These are phyloP conservation scores for Agrocybe pediades DNA, from an alignment of 768 basidiomycete species.

Conservation along the genomic window DNA sequence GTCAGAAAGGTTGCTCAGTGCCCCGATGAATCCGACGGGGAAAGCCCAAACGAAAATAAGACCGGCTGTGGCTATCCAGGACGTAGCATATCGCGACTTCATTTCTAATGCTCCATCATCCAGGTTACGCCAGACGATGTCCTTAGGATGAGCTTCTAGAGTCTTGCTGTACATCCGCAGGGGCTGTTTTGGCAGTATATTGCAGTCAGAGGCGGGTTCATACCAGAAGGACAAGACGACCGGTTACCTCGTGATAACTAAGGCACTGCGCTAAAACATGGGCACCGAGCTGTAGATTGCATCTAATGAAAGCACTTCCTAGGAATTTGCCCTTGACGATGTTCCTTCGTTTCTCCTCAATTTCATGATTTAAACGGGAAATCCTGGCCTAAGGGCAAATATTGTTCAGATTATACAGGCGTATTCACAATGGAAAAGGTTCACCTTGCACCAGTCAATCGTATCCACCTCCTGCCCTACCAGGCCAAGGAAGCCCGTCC, in stretches of 20 bases:
- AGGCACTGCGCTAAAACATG: slow-evolving; percentile 68
- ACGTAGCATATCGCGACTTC: slow-evolving; percentile 52
- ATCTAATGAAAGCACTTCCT: slow-evolving; percentile 63
- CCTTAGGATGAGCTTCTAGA: slow-evolving; percentile 56
- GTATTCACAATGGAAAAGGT: slow-evolving; percentile 5
- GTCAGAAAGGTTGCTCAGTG: slow-evolving; percentile 57
- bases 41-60: slow-evolving; percentile 67
- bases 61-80: slow-evolving; percentile 58
- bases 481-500: slow-evolving; percentile 49
- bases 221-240: slow-evolving; percentile 1
- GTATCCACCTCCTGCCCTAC: slow-evolving; percentile 68
- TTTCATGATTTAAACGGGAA: slow-evolving; percentile 39
- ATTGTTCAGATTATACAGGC: not conserved
- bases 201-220: not conserved
- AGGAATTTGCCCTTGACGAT: slow-evolving; percentile 46
- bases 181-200: slow-evolving; percentile 34
- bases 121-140: slow-evolving; percentile 61
- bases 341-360: slow-evolving; percentile 41
- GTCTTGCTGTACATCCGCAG: slow-evolving; percentile 60
- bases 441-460: slow-evolving; percentile 60
- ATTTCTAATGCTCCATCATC: slow-evolving; percentile 55
- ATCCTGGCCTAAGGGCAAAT: slow-evolving; percentile 47
- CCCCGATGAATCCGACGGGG: slow-evolving; percentile 67
- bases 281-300: slow-evolving; percentile 74
- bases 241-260: slow-evolving; percentile 48